Percentiles rank a stretch among this genome's conserved stretches.
Evolutionary conservation across 2,329 filamentous ascomycete species (phyloP).

Genomic region (Epicoccum sorghinum): DNA sequence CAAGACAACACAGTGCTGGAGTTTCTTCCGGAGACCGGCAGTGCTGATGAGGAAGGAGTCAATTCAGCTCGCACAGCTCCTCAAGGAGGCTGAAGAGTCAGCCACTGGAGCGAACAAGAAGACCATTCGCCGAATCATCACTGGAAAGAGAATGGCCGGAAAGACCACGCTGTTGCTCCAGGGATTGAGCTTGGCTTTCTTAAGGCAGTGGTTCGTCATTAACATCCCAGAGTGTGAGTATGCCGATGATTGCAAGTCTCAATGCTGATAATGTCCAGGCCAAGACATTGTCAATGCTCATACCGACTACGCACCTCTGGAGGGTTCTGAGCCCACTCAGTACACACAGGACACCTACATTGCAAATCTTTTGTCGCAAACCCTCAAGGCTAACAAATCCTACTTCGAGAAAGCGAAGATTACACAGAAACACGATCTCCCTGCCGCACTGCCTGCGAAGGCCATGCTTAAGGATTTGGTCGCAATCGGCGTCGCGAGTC

Average conservation of each 20-base stretch:
- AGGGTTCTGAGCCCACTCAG: slow-evolving; percentile 57
- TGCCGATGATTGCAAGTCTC: not conserved
- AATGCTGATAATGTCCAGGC: slow-evolving; percentile 56
- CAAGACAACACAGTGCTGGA: slow-evolving; percentile 88
- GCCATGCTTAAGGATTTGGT: slow-evolving; percentile 72
- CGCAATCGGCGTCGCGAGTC: slow-evolving; percentile 71
- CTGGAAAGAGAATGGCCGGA: slow-evolving; percentile 75
- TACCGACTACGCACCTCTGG: slow-evolving; percentile 78
- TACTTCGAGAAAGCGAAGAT: slow-evolving; percentile 64
- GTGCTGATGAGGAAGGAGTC: slow-evolving; percentile 80
- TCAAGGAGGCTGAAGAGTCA: slow-evolving; percentile 60
- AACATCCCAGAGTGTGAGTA: slow-evolving; percentile 83
- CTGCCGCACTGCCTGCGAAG: slow-evolving; percentile 62
- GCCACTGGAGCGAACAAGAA: slow-evolving; percentile 59
- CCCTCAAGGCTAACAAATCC: slow-evolving; percentile 72
- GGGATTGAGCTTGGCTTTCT: slow-evolving; percentile 78
- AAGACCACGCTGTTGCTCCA: slow-evolving; percentile 90
- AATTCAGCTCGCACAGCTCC: slow-evolving; percentile 66
- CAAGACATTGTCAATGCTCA: slow-evolving; percentile 81
- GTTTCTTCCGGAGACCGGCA: slow-evolving; percentile 80
- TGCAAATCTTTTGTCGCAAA: slow-evolving; percentile 73
- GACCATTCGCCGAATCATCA: slow-evolving; percentile 69
- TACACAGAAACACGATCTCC: slow-evolving; percentile 62
- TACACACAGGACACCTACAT: slow-evolving; percentile 83
- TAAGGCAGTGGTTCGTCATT: slow-evolving; percentile 88